Percentiles rank a stretch among this genome's conserved stretches.
Evolutionary conservation across 805 yeast genomes (phyloP).

Genomic region (Grigorovia humatica): DNA sequence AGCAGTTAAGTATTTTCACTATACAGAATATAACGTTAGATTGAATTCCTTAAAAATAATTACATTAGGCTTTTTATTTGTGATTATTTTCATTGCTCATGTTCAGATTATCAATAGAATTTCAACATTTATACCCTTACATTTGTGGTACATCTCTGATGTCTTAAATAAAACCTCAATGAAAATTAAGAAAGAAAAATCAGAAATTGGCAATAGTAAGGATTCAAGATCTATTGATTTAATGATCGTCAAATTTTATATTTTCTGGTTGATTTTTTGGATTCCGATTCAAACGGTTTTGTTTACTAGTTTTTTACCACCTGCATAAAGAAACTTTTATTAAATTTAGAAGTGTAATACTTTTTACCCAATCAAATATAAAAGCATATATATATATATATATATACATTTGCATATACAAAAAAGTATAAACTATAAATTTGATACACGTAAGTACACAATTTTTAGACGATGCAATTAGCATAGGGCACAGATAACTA

Average conservation of each 20-base stretch:
- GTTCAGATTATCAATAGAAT: slow-evolving; percentile 80
- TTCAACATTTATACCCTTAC: slow-evolving; percentile 64
- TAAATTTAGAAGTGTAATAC: neutral
- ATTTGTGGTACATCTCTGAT: slow-evolving; percentile 59
- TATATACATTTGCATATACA: neutral
- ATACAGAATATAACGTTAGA: slow-evolving; percentile 29
- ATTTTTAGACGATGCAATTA: neutral
- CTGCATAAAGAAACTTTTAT: slow-evolving; percentile 46
- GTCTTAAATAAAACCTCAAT: slow-evolving; percentile 15
- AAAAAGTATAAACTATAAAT: neutral
- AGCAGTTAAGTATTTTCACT: slow-evolving; percentile 32
- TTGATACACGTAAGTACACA: neutral
- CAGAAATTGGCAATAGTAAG: slow-evolving; percentile 6
- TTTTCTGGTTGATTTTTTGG: slow-evolving; percentile 53
- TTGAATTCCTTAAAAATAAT: slow-evolving; percentile 34
- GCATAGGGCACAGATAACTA: slow-evolving; percentile 8
- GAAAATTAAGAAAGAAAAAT: slow-evolving; percentile 3
- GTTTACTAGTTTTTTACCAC: slow-evolving; percentile 81
- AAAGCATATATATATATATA: neutral
- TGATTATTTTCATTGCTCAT: slow-evolving; percentile 59
- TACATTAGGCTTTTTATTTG: slow-evolving; percentile 35
- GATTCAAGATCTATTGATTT: slow-evolving; percentile 8
- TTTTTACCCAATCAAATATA: neutral
- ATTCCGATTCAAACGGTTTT: slow-evolving; percentile 55
- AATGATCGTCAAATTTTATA: slow-evolving; percentile 29